Percentiles rank a stretch among this genome's conserved stretches.
phyloP scores from a whole-genome alignment of 345 rosid species.

The Zanthoxylum bungeanum region DNA sequence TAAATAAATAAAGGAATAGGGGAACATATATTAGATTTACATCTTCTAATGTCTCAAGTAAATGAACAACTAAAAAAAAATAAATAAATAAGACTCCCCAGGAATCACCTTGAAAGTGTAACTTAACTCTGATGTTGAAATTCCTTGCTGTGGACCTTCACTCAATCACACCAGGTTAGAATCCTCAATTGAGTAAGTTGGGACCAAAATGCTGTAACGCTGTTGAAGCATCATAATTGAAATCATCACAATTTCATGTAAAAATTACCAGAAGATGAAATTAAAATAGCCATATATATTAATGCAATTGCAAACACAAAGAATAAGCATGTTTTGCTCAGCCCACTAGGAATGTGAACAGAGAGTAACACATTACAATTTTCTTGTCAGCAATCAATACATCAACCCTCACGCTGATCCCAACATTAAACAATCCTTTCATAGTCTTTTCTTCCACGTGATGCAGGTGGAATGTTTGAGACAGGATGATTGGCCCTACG shows the following conservation, averaged over 20 bases:
- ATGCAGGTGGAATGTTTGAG: slow-evolving; percentile 69
- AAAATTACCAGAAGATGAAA: slow-evolving; percentile 16
- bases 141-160: slow-evolving; percentile 22
- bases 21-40: neutral
- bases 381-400: slow-evolving; percentile 53
- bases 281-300: slow-evolving; percentile 39
- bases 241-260: slow-evolving; percentile 16
- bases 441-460: slow-evolving; percentile 84
- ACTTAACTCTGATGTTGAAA: neutral
- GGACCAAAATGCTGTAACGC: neutral
- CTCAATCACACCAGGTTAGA: slow-evolving; percentile 12
- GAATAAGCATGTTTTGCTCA: slow-evolving; percentile 41
- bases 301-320: slow-evolving; percentile 48
- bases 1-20: neutral
- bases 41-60: neutral
- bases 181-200: slow-evolving; percentile 2
- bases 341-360: slow-evolving; percentile 74
- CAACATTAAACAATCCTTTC: slow-evolving; percentile 73
- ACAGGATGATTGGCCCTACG: slow-evolving; percentile 72
- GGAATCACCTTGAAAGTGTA: slow-evolving; percentile 6
- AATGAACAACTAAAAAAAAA: neutral
- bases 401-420: slow-evolving; percentile 37
- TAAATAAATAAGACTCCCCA: slow-evolving; percentile 9
- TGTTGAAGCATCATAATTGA: slow-evolving; percentile 13
- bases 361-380: slow-evolving; percentile 39